Conservation (phyloP, 495 filamentous ascomycete genomes). For the Tuber microsphaerosporum region DNA sequence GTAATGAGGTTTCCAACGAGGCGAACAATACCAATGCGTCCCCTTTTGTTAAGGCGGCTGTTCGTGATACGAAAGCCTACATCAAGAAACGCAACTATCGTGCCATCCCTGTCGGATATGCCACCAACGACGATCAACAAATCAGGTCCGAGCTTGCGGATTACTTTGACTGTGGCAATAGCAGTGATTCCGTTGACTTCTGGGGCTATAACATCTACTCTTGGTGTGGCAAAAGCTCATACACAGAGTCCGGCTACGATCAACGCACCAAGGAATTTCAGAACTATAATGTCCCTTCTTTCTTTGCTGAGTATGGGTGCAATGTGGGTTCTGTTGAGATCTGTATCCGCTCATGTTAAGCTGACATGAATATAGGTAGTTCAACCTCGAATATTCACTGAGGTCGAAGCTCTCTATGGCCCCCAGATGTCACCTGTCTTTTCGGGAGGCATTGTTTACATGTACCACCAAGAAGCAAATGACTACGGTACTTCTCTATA, state of each 20-base stretch:
- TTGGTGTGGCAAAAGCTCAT: constrained; percentile 83
- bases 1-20: constrained; percentile 91
- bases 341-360: background rate
- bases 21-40: constrained; percentile 73
- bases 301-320: constrained; percentile 98
- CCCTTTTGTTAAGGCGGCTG: constrained; percentile 91
- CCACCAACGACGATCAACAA: constrained; percentile 76
- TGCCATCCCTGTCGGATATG: constrained; percentile 84
- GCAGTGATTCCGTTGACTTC: constrained; percentile 69
- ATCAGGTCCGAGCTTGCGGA: constrained; percentile 73
- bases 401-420: constrained; percentile 77
- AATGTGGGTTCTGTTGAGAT: constrained; percentile 48
- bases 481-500: constrained; percentile 60
- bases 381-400: constrained; percentile 69
- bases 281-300: constrained; percentile 82
- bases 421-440: constrained; percentile 72
- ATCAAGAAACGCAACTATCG: constrained; percentile 72
- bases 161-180: constrained; percentile 83
- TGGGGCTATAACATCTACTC: constrained; percentile 99
- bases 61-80: constrained; percentile 89
- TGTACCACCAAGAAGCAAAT: constrained; percentile 91
- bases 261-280: constrained; percentile 72
- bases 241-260: constrained; percentile 65
- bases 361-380: constrained; percentile 45
- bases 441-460: constrained; percentile 94